Evolutionary conservation across 345 rosid genomes (phyloP).

Genomic region (Euphorbia peplus): DNA sequence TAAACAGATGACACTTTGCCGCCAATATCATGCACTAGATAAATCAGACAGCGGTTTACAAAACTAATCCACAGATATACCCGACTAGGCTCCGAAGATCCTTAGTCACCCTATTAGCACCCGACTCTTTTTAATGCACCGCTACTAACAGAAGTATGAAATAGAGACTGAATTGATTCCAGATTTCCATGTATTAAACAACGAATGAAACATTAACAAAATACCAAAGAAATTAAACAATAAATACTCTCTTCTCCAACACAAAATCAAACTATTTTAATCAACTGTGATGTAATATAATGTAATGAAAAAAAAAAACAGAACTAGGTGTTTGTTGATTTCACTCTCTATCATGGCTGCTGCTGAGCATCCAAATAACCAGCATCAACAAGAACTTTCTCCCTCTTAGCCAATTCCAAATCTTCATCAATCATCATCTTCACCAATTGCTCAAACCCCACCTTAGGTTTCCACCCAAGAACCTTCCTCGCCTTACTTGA

Average conservation of each 20-base stretch:
- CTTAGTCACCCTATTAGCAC: too few species aligned
- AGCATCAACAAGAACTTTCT: conserved; percentile 92
- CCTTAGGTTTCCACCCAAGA: conserved; percentile 72
- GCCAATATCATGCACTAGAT: too few species aligned
- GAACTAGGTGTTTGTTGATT: neutral
- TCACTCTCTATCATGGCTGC: conserved; percentile 81
- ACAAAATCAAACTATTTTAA: neutral
- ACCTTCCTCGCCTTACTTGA: conserved; percentile 51
- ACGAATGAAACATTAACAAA: neutral
- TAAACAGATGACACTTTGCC: too few species aligned
- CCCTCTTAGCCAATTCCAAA: conserved; percentile 74
- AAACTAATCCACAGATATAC: too few species aligned
- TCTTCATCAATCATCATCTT: conserved; percentile 94
- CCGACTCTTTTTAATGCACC: too few species aligned
- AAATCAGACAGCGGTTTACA: too few species aligned
- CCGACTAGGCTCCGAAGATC: too few species aligned
- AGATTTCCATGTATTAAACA: neutral
- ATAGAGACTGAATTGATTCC: neutral
- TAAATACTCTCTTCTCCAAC: neutral
- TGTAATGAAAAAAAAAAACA: neutral
- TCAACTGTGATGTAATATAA: neutral
- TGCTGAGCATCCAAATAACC: conserved; percentile 85
- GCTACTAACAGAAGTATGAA: neutral
- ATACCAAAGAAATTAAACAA: neutral
- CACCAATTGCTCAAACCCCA: conserved; percentile 79